Evolutionary conservation across 148 eudicot genomes (phyloP).

Genomic region (Polygonum aviculare): DNA sequence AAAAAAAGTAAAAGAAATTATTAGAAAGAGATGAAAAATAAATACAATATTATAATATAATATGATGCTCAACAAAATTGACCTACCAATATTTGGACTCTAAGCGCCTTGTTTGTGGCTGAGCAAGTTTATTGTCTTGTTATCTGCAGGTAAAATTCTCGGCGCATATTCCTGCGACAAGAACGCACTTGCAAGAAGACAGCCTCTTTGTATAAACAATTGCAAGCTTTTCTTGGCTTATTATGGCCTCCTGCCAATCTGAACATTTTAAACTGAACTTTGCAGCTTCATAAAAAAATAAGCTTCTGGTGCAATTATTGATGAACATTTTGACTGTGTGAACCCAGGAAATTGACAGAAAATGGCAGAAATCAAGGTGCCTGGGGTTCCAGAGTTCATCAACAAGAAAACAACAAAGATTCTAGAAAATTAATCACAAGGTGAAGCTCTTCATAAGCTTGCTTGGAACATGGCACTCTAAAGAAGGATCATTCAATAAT

Average conservation of each 20-base stretch:
- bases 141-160: constrained; percentile 22
- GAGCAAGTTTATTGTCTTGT: constrained; percentile 6
- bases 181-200: constrained; percentile 17
- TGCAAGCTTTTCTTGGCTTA: neutral
- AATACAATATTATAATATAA: too few relatives aligned
- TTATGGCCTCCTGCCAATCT: neutral
- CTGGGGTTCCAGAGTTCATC: neutral
- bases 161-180: constrained; percentile 24
- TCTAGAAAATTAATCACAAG: neutral
- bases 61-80: too few relatives aligned
- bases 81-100: too few relatives aligned
- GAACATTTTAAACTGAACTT: neutral
- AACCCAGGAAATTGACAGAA: neutral
- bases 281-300: neutral
- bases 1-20: too few relatives aligned
- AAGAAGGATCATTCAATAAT: neutral
- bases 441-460: neutral
- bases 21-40: too few relatives aligned
- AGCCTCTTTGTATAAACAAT: neutral
- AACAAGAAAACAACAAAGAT: neutral
- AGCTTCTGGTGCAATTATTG: neutral
- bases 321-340: neutral
- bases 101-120: neutral
- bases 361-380: too few relatives aligned
- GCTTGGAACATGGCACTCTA: neutral